Evolutionary conservation across 257 asterid genomes (phyloP).

Genomic region (Cynanchum wilfordii): DNA sequence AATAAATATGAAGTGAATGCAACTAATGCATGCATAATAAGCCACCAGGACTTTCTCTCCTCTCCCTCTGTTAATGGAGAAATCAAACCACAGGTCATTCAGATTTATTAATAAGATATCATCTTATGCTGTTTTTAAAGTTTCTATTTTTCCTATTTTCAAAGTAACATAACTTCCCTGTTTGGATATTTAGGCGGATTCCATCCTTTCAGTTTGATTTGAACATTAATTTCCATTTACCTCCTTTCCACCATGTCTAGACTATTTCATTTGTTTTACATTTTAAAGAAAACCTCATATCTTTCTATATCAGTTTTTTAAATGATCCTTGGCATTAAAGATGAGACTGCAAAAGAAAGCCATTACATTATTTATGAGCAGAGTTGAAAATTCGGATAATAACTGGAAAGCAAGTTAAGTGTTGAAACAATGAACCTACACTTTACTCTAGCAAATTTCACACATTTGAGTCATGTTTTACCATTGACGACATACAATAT

Average conservation of each 20-base stretch:
- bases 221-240: neutral
- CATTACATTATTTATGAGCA: neutral
- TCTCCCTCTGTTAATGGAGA: neutral
- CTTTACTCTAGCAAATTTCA: neutral
- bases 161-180: neutral
- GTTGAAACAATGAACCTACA: neutral
- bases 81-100: neutral
- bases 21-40: neutral
- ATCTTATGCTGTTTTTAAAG: neutral
- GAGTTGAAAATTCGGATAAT: neutral
- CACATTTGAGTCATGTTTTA: neutral
- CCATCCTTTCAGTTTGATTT: neutral
- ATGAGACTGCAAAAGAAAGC: neutral
- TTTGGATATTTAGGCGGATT: neutral
- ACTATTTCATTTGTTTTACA: neutral
- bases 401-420: neutral
- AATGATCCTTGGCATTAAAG: neutral
- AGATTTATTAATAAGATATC: neutral
- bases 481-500: neutral
- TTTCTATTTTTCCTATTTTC: neutral
- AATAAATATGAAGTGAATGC: neutral
- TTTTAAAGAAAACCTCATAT: neutral
- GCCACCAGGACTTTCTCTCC: neutral
- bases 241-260: neutral
- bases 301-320: neutral